phyloP scores from a whole-genome alignment of 805 yeast species.

The Yarrowia bubula region DNA sequence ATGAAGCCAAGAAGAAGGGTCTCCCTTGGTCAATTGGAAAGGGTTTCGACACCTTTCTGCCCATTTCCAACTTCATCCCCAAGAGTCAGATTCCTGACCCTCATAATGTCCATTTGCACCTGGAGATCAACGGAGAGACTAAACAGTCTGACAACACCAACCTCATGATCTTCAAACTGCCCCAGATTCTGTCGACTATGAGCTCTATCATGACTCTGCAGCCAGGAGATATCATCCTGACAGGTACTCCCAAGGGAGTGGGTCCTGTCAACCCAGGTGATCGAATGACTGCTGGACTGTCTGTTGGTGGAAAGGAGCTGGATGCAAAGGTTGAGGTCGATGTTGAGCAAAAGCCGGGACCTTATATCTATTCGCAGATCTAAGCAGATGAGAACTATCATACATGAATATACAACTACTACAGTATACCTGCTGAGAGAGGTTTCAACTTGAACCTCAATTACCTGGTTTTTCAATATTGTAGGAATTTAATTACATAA shows the following conservation, averaged over 20 bases:
- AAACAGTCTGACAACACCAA: constrained; percentile 71
- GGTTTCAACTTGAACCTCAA: too few species aligned
- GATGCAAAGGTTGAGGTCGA: constrained; percentile 49
- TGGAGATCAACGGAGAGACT: constrained; percentile 66
- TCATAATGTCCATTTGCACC: constrained; percentile 59
- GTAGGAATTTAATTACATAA: too few species aligned
- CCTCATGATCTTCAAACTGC: constrained; percentile 86
- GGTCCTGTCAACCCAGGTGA: constrained; percentile 83
- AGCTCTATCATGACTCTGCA: constrained; percentile 87
- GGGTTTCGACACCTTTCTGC: constrained; percentile 95
- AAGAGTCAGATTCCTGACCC: constrained; percentile 68
- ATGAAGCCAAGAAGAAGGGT: constrained; percentile 89
- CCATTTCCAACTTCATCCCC: constrained; percentile 73
- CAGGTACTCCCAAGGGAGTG: constrained; percentile 99
- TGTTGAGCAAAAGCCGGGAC: constrained; percentile 59
- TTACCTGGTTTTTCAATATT: too few species aligned
- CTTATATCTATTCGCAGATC: constrained; percentile 45
- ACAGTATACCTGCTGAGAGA: too few species aligned
- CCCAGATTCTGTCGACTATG: constrained; percentile 73
- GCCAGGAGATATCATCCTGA: constrained; percentile 84
- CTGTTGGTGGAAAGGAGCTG: constrained; percentile 54
- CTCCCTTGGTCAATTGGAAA: constrained; percentile 96
- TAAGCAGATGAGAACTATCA: too few species aligned
- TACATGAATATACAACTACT: too few species aligned
- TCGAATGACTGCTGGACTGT: constrained; percentile 59